Evolutionary conservation across 805 yeast genomes (phyloP), one percentile per base, ranked within the genome.

Genomic region (Saccharomycopsis vini): DNA sequence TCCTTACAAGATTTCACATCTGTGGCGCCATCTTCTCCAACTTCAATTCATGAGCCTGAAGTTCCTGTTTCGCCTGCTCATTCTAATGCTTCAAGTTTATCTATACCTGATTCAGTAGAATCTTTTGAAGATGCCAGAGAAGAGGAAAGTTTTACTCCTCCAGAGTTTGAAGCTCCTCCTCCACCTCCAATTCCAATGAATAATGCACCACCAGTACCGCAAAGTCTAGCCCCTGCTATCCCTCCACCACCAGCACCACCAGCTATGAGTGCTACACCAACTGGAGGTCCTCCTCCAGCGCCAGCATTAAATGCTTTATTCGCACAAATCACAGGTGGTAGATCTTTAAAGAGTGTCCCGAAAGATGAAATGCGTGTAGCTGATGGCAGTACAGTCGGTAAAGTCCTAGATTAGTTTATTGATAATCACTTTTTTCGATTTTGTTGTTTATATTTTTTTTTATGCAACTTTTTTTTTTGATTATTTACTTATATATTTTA

Each of bases 311-410:
- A 65, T 34, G 77, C 78, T 1, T 62, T 75, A 42, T 62, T 79
- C 42, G 78, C 79, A 3, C 78, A 79, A 56, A 79, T 79, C 42
- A 63, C 64, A 9, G 62, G 70, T 1, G 86, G 86, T 3, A 66
- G 60, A 31, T 40, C 66, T 2, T 66, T 79, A 56, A 70, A 63
- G 47, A 75, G 65, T 52, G 83, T 79, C 3, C 64, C 65, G 42
- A 72, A 71, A 3, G 58, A 61, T 26, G 68, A 73, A 44, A 68
- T 72, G 52, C 68, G 67, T 35, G 63, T 72, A 37, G 62, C 69
- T 12, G 69, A 66, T 36, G 68, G 72, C 12, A 66, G 69, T 10
- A 55, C 59, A 6, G 78, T 70, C 18, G 82, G 83, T 13, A 67
- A 61, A 54, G 81, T 77, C 7, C 50, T 72, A 26, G 12, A 26